A percentile compares a stretch with the other conserved stretches of the same genome.
phyloP scores from a whole-genome alignment of 805 yeast species.

The Metschnikowia similis region DNA sequence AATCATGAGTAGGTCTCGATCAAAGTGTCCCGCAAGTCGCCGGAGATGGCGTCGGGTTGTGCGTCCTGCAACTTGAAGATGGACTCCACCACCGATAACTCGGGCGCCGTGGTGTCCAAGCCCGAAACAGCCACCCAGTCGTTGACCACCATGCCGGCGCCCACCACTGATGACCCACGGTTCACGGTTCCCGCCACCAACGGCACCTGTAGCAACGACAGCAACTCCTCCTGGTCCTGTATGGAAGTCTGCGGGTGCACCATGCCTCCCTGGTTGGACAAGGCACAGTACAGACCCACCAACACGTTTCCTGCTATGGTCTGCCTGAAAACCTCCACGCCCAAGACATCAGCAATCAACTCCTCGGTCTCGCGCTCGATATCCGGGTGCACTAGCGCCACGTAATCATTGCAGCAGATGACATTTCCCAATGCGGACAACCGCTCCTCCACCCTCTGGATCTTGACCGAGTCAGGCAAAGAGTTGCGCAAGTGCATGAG shows the following conservation, averaged over 20 bases:
- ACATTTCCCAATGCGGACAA: constrained; percentile 96
- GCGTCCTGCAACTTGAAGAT: constrained; percentile 92
- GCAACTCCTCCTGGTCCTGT: constrained; percentile 97
- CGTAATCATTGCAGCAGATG: constrained; percentile 97
- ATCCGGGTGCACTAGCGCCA: constrained; percentile 98
- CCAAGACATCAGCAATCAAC: constrained; percentile 93
- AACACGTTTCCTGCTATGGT: constrained; percentile 97
- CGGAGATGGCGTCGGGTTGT: constrained; percentile 80
- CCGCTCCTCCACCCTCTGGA: constrained; percentile 97
- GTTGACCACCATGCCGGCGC: constrained; percentile 98
- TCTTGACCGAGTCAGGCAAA: constrained; percentile 90
- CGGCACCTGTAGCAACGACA: constrained; percentile 93
- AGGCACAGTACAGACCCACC: constrained; percentile 93
- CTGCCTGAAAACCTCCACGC: constrained; percentile 98
- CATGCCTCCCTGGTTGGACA: constrained; percentile 95
- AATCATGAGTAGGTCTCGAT: constrained; percentile 80
- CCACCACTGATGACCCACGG: constrained; percentile 96
- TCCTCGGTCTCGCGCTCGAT: constrained; percentile 99
- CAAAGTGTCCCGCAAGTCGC: constrained; percentile 84
- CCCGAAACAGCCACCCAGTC: constrained; percentile 98
- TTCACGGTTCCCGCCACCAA: constrained; percentile 98
- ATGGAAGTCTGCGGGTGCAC: constrained; percentile 97
- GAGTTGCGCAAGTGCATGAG: constrained; percentile 95
- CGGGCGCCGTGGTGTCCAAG: constrained; percentile 97
- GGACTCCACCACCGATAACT: constrained; percentile 91